Percentiles rank a stretch among this genome's conserved stretches.
These are phyloP conservation scores for Botrytis byssoidea DNA, from an alignment of 2,329 filamentous ascomycete species.

Conservation along the genomic window DNA sequence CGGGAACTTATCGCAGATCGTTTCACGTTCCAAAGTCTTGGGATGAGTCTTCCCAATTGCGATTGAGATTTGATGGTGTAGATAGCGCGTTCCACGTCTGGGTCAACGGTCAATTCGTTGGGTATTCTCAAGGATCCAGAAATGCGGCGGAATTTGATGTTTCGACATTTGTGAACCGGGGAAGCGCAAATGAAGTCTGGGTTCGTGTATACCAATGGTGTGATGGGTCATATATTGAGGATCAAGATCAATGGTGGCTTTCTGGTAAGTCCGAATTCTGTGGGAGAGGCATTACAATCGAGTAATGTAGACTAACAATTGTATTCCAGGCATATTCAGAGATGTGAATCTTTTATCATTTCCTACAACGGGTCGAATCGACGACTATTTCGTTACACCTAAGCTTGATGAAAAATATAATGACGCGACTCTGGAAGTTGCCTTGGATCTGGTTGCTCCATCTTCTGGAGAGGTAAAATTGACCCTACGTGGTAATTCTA, in stretches of 20 bases:
- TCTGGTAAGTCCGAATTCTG: conserved; percentile 45
- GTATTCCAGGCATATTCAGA: conserved; percentile 56
- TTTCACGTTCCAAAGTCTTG: conserved; percentile 48
- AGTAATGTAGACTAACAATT: neutral
- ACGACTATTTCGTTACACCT: conserved; percentile 58
- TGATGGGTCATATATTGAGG: conserved; percentile 68
- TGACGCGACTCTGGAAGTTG: conserved; percentile 42
- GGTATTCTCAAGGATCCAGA: conserved; percentile 66
- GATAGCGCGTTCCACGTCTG: conserved; percentile 70
- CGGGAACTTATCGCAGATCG: conserved; percentile 51
- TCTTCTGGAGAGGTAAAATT: conserved; percentile 15
- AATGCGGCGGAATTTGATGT: conserved; percentile 71
- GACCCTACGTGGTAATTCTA: conserved; percentile 21
- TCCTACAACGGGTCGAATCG: conserved; percentile 49
- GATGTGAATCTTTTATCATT: conserved; percentile 63
- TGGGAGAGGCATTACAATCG: neutral
- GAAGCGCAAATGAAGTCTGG: conserved; percentile 53
- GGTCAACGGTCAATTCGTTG: conserved; percentile 62
- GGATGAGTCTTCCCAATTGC: conserved; percentile 49
- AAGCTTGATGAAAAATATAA: conserved; percentile 51
- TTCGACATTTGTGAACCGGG: conserved; percentile 48
- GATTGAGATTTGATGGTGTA: conserved; percentile 68
- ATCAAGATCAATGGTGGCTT: conserved; percentile 67
- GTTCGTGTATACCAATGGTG: conserved; percentile 71
- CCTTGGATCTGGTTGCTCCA: conserved; percentile 14